Evolutionary conservation across 2,329 filamentous ascomycete species (phyloP).

Genomic region (Alternaria brassicae): DNA sequence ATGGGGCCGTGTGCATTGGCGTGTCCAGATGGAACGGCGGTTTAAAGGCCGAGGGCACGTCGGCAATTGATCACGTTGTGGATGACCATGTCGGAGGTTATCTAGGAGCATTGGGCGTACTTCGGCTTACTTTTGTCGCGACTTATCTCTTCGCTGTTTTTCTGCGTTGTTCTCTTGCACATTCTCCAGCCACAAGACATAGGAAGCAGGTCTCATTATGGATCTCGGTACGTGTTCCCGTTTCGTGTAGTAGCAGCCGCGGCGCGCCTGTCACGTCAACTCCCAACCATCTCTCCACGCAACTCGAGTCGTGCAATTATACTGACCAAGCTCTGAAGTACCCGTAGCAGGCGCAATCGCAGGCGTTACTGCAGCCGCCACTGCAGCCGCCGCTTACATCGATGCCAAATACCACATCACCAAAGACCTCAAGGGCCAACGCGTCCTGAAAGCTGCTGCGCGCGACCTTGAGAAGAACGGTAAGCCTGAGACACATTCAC

Average conservation of each 20-base stretch:
- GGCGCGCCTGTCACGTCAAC: slow-evolving; percentile 4
- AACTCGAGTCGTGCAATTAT: neutral
- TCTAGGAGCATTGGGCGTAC: slow-evolving; percentile 11
- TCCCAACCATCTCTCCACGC: neutral
- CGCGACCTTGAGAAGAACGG: slow-evolving; percentile 59
- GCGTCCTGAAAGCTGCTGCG: slow-evolving; percentile 51
- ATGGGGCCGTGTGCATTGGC: slow-evolving; percentile 17
- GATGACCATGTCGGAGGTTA: slow-evolving; percentile 22
- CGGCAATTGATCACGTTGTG: slow-evolving; percentile 40
- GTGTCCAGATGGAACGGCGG: neutral
- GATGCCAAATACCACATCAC: slow-evolving; percentile 73
- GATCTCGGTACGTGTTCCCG: slow-evolving; percentile 18
- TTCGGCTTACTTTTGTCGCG: neutral
- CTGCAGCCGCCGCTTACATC: slow-evolving; percentile 64
- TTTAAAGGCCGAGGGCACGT: slow-evolving; percentile 29
- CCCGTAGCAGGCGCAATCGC: slow-evolving; percentile 46
- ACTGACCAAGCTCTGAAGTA: slow-evolving; percentile 27
- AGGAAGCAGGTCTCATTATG: slow-evolving; percentile 10
- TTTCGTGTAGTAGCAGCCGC: neutral
- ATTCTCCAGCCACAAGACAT: neutral
- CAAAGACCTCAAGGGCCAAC: slow-evolving; percentile 65
- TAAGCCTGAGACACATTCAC: slow-evolving; percentile 39
- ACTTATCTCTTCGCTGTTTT: neutral
- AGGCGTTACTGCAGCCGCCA: slow-evolving; percentile 52
- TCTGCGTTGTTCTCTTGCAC: neutral